These are phyloP conservation scores for Aspergillus homomorphus DNA, from an alignment of 495 filamentous ascomycete species.

Conservation along the genomic window DNA sequence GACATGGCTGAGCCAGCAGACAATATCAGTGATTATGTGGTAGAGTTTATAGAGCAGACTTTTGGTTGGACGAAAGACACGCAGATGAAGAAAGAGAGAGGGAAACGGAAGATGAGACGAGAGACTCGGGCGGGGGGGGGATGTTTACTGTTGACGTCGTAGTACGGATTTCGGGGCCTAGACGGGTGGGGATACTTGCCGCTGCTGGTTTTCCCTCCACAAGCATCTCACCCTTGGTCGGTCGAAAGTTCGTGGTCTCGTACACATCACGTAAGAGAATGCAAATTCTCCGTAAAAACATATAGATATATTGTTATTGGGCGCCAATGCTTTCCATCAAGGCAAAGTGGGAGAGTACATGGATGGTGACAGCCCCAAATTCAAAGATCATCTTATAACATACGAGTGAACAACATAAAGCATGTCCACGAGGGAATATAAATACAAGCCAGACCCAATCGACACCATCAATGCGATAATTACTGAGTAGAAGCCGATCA, in stretches of 20 bases:
- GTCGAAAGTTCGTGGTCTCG: no score
- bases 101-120: slow-evolving; percentile 9
- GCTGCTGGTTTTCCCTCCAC: not conserved
- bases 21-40: slow-evolving; percentile 1
- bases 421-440: not conserved
- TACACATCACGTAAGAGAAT: no score
- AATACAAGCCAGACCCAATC: not conserved
- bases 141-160: slow-evolving; percentile 10
- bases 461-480: not conserved
- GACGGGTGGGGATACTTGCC: not conserved
- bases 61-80: slow-evolving; percentile 5
- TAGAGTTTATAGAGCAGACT: not conserved
- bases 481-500: not conserved
- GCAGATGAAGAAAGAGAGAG: slow-evolving; percentile 7
- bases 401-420: not conserved
- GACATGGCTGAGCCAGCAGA: slow-evolving; percentile 33
- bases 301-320: no score
- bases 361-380: not conserved
- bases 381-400: not conserved
- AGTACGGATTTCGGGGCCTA: not conserved
- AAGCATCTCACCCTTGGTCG: no score
- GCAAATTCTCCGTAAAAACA: no score
- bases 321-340: no score
- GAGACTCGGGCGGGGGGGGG: not conserved
- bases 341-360: not conserved